Evolutionary conservation across 768 basidiomycete species (phyloP).

Genomic region (Mycena leptocephala): DNA sequence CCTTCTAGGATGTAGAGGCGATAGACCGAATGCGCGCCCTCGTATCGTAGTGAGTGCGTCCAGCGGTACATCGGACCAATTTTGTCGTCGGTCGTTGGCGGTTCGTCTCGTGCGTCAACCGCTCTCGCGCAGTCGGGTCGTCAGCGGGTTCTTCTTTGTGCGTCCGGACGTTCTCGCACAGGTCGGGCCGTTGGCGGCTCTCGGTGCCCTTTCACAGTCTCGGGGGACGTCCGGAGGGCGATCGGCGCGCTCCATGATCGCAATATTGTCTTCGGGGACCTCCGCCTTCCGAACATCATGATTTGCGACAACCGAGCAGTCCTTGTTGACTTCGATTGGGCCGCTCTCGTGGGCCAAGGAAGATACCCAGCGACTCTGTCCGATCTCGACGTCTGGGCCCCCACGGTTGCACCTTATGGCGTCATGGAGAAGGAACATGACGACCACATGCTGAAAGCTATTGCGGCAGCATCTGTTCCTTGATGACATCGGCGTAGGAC

Average conservation of each 20-base stretch:
- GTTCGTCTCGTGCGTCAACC: too few relatives aligned
- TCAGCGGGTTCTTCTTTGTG: too few relatives aligned
- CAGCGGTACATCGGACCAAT: too few relatives aligned
- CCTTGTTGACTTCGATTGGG: conserved; percentile 7
- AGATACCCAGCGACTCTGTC: not conserved
- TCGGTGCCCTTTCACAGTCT: not conserved
- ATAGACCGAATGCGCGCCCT: too few relatives aligned
- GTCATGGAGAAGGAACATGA: conserved; percentile 5
- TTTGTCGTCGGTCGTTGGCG: too few relatives aligned
- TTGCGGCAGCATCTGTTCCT: too few relatives aligned
- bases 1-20: too few relatives aligned
- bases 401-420: not conserved
- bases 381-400: not conserved
- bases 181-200: too few relatives aligned
- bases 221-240: not conserved
- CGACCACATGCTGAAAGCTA: conserved; percentile 44
- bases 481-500: too few relatives aligned
- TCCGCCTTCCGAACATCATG: conserved; percentile 32
- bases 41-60: too few relatives aligned
- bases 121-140: too few relatives aligned
- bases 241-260: not conserved
- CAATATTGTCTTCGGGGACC: conserved; percentile 49
- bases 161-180: too few relatives aligned
- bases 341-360: not conserved
- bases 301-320: not conserved